Base-by-base conservation (phyloP, 805 yeast genomes). In the Hanseniaspora occidentalis region DNA sequence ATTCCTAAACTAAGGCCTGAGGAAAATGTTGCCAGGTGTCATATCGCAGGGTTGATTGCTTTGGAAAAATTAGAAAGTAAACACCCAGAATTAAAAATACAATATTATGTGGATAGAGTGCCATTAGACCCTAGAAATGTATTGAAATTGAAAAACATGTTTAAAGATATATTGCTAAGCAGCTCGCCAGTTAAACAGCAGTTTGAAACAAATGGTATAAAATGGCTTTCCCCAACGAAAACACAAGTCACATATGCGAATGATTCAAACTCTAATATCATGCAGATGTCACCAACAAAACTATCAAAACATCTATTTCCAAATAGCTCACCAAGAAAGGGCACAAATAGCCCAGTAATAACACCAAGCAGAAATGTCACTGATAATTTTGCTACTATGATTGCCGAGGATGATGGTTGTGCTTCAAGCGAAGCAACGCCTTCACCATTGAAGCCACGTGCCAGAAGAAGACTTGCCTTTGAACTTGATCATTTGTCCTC, bases 1-100 rank as follows among this genome's bases (percentile, higher is more conserved):
- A 64, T 65, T 35, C 70, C 71, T 44, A 54, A 59, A 2, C 54
- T 80, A 18, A 67, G 73, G 11, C 66, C 67, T 20, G 66, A 66
- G 31, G 72, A 75, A 39, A 88, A 81, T 46, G 61, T 71, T 2
- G 85, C 84, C 1, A 62, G 89, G 40, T 69, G 68, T 41, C 88
- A 81, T 53, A 54, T 82, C 10, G 77, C 85, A 54, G 81, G 85
- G 4, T 73, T 62, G 45, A 53, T 79, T 19, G 79, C 83, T 0
- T 70, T 71, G 11, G 76, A 75, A 43, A 65, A 66, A 45, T 66
- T 71, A 34, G 60, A 61, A 10, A 58, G 61, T 9, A 58, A 58
- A 26, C 60, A 71, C 34, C 56, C 65, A 3, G 60, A 75, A 7
- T 71, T 79, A 33, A 33, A 33, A 10, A 18, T 33, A 1, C 60